phyloP scores from a whole-genome alignment of 768 basidiomycete species.

The Serendipita sp. region DNA sequence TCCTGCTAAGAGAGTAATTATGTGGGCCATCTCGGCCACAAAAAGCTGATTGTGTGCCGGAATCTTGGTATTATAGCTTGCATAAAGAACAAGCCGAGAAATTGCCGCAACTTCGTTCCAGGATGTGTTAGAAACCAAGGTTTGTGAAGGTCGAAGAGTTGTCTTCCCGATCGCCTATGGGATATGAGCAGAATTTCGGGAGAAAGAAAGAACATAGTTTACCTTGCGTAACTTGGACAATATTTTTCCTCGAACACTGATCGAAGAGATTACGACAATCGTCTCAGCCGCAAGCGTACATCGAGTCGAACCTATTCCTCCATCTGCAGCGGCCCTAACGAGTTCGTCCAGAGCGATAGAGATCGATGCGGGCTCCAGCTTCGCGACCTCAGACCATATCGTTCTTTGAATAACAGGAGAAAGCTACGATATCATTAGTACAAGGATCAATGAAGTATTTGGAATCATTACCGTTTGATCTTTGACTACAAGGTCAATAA shows the following conservation, averaged over 20 bases:
- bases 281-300: slow-evolving; percentile 64
- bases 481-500: slow-evolving; percentile 56
- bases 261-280: slow-evolving; percentile 55
- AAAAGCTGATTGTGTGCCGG: slow-evolving; percentile 55
- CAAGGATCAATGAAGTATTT: neutral
- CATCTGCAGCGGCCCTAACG: slow-evolving; percentile 66
- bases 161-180: slow-evolving; percentile 56
- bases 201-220: slow-evolving; percentile 11
- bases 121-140: slow-evolving; percentile 50
- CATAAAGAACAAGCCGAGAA: slow-evolving; percentile 54
- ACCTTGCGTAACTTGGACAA: slow-evolving; percentile 69
- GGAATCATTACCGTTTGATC: slow-evolving; percentile 43
- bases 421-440: slow-evolving; percentile 27
- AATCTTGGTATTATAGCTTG: slow-evolving; percentile 49
- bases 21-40: slow-evolving; percentile 67
- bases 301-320: slow-evolving; percentile 54
- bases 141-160: slow-evolving; percentile 41
- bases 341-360: slow-evolving; percentile 69
- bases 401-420: slow-evolving; percentile 48
- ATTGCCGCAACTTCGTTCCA: slow-evolving; percentile 75
- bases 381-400: slow-evolving; percentile 64
- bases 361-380: slow-evolving; percentile 40
- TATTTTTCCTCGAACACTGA: slow-evolving; percentile 61
- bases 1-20: slow-evolving; percentile 60
- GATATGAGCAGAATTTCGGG: neutral